Percentiles rank a stretch among this genome's conserved stretches.
Conservation (phyloP, 768 basidiomycete genomes). For the Boletus rufocinnamomeus region DNA sequence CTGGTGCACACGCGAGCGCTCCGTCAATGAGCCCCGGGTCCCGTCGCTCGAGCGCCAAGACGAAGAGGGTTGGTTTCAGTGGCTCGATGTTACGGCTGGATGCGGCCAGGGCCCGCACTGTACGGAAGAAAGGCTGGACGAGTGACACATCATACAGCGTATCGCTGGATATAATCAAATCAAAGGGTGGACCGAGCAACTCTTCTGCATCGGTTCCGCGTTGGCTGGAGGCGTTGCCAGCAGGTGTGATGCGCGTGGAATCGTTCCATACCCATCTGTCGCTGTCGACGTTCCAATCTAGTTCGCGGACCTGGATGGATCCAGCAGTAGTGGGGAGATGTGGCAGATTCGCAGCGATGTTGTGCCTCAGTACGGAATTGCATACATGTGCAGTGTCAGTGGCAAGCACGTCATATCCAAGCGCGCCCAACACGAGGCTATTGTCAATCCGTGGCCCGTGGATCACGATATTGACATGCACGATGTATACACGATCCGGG, state of each 20-base stretch:
- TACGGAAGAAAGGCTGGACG: conserved; percentile 66
- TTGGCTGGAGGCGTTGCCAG: conserved; percentile 29
- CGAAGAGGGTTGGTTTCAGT: conserved; percentile 9
- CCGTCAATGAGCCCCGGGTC: conserved; percentile 65
- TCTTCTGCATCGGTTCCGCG: conserved; percentile 18
- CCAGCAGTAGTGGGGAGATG: conserved; percentile 40
- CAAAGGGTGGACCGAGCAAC: conserved; percentile 57
- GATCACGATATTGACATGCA: conserved; percentile 4
- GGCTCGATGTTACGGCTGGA: not conserved
- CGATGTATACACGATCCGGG: conserved; percentile 2
- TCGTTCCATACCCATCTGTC: conserved; percentile 57
- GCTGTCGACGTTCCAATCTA: conserved; percentile 69
- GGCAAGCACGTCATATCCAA: conserved; percentile 75
- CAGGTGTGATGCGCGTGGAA: conserved; percentile 36
- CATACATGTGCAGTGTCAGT: conserved; percentile 74
- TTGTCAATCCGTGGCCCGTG: not conserved
- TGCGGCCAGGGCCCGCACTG: conserved; percentile 56
- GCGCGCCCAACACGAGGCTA: conserved; percentile 64
- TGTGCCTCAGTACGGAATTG: conserved; percentile 57
- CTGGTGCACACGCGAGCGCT: conserved; percentile 61
- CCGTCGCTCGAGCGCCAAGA: conserved; percentile 73
- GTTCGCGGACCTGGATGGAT: conserved; percentile 56
- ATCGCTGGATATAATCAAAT: conserved; percentile 81
- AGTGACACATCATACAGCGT: conserved; percentile 72
- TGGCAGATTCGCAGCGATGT: conserved; percentile 54